Evolutionary conservation across 2,329 filamentous ascomycete species (phyloP).

Genomic region (Neonectria punicea): DNA sequence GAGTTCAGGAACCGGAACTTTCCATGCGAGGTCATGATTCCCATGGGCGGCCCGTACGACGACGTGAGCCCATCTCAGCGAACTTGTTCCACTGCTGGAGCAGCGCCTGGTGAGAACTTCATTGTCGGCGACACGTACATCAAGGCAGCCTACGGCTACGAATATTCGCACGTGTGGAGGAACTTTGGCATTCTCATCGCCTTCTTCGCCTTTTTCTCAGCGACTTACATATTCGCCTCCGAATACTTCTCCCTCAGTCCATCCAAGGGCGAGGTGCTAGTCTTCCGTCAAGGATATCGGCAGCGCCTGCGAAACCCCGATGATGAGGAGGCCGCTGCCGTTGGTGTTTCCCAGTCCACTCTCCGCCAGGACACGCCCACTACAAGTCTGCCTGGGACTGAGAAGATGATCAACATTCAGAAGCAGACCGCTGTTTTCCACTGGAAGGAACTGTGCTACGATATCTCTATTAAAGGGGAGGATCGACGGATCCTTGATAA

Average conservation of each 20-base stretch:
- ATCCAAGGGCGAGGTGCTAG: conserved; percentile 71
- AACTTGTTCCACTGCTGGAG: conserved; percentile 29
- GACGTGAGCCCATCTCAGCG: background rate
- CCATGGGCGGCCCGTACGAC: conserved; percentile 13
- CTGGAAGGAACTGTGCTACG: conserved; percentile 73
- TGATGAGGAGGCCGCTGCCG: conserved; percentile 11
- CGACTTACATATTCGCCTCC: conserved; percentile 68
- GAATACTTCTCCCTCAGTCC: conserved; percentile 68
- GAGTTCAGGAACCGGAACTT: conserved; percentile 30
- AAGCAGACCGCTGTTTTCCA: conserved; percentile 62
- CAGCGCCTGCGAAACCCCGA: background rate
- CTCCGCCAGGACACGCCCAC: background rate
- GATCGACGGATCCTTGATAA: conserved; percentile 72
- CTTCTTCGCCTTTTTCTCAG: conserved; percentile 72
- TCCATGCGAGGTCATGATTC: conserved; percentile 17
- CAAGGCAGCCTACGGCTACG: conserved; percentile 54
- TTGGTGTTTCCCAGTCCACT: background rate
- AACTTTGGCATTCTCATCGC: conserved; percentile 73
- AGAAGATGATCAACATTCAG: conserved; percentile 6
- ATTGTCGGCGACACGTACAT: conserved; percentile 33
- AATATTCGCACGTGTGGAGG: conserved; percentile 67
- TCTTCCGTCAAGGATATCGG: conserved; percentile 59
- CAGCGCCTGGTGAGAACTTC: conserved; percentile 13
- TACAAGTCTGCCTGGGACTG: background rate
- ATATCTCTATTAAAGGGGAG: conserved; percentile 70